A percentile compares a stretch with the other conserved stretches of the same genome.
phyloP scores from a whole-genome alignment of 148 eudicot genomes.

The Persicaria tinctoria region DNA sequence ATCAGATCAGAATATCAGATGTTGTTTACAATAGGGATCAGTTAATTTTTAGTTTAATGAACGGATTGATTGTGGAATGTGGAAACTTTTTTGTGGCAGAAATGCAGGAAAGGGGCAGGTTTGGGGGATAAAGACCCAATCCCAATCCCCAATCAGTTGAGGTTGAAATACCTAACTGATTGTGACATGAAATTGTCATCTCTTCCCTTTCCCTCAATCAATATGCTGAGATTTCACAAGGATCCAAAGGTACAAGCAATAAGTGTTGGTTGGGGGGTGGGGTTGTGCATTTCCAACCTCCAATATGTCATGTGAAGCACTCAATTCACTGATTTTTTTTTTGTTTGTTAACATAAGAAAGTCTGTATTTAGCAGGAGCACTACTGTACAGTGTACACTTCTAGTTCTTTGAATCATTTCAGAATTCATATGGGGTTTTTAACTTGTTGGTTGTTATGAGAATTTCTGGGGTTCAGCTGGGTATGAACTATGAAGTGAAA shows the following conservation, averaged over 20 bases:
- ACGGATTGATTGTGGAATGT: no score
- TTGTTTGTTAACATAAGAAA: neutral
- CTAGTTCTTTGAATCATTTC: neutral
- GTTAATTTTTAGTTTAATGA: no score
- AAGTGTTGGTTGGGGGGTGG: neutral
- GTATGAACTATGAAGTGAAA: no score
- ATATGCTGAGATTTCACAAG: no score
- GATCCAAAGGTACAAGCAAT: no score
- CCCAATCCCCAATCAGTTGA: constrained; percentile 18
- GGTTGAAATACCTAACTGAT: constrained; percentile 33
- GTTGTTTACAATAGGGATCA: no score
- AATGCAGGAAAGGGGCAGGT: constrained; percentile 19
- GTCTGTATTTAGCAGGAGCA: neutral
- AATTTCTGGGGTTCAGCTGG: no score
- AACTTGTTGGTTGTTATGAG: no score
- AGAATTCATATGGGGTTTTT: no score
- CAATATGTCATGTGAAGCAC: neutral
- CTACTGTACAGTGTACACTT: no score
- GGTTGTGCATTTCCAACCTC: neutral
- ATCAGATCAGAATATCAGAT: no score
- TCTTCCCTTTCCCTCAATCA: neutral
- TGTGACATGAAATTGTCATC: constrained; percentile 19
- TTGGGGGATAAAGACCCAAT: constrained; percentile 23
- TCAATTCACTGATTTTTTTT: neutral
- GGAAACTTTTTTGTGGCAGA: neutral